Conservation (phyloP, 148 eudicot genomes). For the Rhododendron ovatum region DNA sequence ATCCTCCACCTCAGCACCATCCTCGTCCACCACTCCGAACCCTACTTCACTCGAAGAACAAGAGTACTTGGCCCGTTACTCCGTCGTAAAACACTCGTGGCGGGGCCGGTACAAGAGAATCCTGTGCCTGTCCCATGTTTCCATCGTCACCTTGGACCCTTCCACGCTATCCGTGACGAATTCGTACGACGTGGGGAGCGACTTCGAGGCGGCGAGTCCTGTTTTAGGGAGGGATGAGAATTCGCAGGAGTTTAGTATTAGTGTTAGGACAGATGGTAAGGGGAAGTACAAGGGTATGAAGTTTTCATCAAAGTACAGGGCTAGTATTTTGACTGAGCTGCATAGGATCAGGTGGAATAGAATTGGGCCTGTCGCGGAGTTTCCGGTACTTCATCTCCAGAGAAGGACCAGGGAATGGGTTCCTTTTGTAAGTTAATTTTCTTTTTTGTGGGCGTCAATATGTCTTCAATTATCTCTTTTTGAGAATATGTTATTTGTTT, state of each 20-base stretch:
- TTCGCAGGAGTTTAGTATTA: conserved; percentile 74
- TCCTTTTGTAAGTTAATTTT: conserved; percentile 66
- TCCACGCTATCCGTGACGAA: conserved; percentile 68
- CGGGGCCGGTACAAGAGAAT: conserved; percentile 92
- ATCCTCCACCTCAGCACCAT: conserved; percentile 7
- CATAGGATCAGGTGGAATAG: conserved; percentile 67
- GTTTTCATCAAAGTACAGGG: conserved; percentile 74
- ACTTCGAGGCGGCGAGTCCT: conserved; percentile 76
- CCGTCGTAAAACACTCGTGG: conserved; percentile 93
- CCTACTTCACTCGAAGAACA: conserved; percentile 66
- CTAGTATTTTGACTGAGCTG: conserved; percentile 85
- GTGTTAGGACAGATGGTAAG: conserved; percentile 81
- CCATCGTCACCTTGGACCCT: conserved; percentile 78
- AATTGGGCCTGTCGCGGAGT: conserved; percentile 67
- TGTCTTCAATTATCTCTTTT: background rate
- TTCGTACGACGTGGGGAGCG: conserved; percentile 63
- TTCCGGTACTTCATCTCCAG: conserved; percentile 81
- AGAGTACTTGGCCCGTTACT: conserved; percentile 74
- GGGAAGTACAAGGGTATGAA: conserved; percentile 83
- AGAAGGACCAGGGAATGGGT: conserved; percentile 81
- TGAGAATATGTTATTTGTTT: background rate
- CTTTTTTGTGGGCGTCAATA: background rate
- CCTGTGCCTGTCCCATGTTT: conserved; percentile 57
- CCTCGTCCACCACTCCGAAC: conserved; percentile 18
- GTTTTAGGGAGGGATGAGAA: conserved; percentile 81